Conservation (phyloP, 2,329 filamentous ascomycete species). For the Xylariaceae sp. region DNA sequence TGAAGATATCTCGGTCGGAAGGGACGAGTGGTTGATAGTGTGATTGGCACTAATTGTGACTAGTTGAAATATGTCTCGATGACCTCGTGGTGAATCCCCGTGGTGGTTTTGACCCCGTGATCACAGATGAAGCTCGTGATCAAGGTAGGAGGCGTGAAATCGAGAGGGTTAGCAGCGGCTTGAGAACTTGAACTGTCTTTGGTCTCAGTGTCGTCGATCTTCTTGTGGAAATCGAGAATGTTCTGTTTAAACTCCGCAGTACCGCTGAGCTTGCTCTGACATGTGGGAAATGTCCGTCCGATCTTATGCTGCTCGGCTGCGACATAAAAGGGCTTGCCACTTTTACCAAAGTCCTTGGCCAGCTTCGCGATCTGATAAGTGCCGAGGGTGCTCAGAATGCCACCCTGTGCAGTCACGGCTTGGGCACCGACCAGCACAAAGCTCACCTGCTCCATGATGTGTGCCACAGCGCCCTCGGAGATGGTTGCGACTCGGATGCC, state of each 20-base stretch:
- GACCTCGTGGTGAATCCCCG: conserved; percentile 30
- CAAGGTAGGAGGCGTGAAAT: conserved; percentile 25
- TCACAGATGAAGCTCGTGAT: conserved; percentile 32
- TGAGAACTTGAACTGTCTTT: conserved; percentile 14
- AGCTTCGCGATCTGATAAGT: conserved; percentile 82
- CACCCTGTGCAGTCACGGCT: conserved; percentile 90
- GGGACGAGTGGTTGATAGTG: background rate
- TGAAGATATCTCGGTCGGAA: background rate
- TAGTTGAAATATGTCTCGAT: conserved; percentile 32
- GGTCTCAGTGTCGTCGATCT: conserved; percentile 6
- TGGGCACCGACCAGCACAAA: conserved; percentile 69
- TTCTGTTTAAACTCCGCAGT: conserved; percentile 29
- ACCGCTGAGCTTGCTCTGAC: conserved; percentile 56
- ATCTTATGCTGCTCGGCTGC: conserved; percentile 97
- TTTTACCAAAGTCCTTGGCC: conserved; percentile 54
- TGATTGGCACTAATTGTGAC: background rate
- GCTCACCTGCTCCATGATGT: conserved; percentile 73
- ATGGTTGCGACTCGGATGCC: conserved; percentile 84
- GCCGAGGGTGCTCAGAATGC: conserved; percentile 84
- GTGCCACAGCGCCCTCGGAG: conserved; percentile 71
- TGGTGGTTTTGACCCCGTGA: conserved; percentile 29
- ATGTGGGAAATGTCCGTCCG: conserved; percentile 78
- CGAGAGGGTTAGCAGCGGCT: conserved; percentile 14
- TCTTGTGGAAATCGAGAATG: conserved; percentile 33
- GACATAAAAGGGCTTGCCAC: conserved; percentile 72